Percentiles rank a stretch among this genome's conserved stretches.
Evolutionary conservation across 805 yeast genomes (phyloP).

Genomic region (Yarrowia sp.): DNA sequence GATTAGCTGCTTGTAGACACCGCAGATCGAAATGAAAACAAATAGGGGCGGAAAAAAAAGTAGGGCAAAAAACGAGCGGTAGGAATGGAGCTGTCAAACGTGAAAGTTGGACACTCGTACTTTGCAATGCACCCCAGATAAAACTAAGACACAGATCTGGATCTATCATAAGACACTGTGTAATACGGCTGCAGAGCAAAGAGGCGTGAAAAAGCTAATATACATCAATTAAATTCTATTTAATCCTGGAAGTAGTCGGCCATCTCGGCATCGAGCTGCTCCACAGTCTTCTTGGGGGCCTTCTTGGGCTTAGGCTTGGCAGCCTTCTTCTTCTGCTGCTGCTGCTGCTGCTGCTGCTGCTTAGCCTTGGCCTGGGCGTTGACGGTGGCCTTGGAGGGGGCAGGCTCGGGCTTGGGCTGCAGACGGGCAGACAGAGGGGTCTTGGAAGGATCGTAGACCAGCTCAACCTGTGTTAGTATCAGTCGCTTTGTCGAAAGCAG

Average conservation of each 20-base stretch:
- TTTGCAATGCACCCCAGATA: no score
- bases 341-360: constrained; percentile 39
- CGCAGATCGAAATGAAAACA: background rate
- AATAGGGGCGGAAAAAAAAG: no score
- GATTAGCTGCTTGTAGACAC: constrained; percentile 2
- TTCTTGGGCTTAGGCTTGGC: constrained; percentile 41
- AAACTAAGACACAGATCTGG: no score
- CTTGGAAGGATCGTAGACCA: constrained; percentile 83
- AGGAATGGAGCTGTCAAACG: no score
- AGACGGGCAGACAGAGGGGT: constrained; percentile 71
- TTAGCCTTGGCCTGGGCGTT: constrained; percentile 42
- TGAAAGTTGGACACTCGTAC: no score
- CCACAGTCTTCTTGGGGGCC: constrained; percentile 73
- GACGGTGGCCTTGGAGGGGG: constrained; percentile 40
- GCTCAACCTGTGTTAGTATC: constrained; percentile 57
- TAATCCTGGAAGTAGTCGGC: constrained; percentile 66
- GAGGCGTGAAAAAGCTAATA: constrained; percentile 15
- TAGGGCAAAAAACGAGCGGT: no score
- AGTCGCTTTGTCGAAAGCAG: constrained; percentile 6
- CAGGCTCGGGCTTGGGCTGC: constrained; percentile 53
- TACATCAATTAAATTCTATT: constrained; percentile 36
- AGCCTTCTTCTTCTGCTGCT: constrained; percentile 43
- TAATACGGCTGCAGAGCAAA: background rate
- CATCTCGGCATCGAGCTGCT: constrained; percentile 96
- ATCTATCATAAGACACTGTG: no score